Base-by-base conservation (phyloP, 2,329 filamentous ascomycete species). In the Hirsutella minnesotensis region DNA sequence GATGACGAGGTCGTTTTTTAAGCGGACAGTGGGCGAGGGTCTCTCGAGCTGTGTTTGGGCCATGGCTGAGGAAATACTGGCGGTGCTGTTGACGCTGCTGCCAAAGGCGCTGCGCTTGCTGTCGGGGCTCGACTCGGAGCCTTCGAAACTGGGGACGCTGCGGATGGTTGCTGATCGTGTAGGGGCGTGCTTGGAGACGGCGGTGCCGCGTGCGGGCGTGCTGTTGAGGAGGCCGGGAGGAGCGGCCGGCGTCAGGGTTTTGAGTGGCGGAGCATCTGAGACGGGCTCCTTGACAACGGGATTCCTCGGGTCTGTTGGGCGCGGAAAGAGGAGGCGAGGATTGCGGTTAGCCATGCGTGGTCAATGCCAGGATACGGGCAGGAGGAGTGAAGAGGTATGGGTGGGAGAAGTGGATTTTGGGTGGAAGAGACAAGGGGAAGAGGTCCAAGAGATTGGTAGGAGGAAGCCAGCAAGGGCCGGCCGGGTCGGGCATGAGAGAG, bases 61-160 rank as follows among this genome's bases (percentile, higher is more conserved):
- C 45, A 60, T 64, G 49, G 51, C 59, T 42, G 72, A 75, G 35
- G 61, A 57, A 42, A 60, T 65, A 58, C 72, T 76, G 41, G 61
- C 56, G 53, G 67, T 73, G 58, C 75, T 78, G 53, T 72, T 70
- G 34, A 72, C 59, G 37, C 72, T 76, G 61, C 72, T 75, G 34
- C 73, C 75, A 49, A 77, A 72, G 46, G 61, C 65, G 45, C 73
- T 77, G 50, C 68, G 68, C 47, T 65, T 66, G 55, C 60, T 64
- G 40, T 66, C 63, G 41, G 61, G 65, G 47, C 65, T 67, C 35
- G 69, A 69, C 43, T 69, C 65, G 47, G 60, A 65, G 29, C 61
- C 67, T 55, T 78, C 74, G 55, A 71, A 69, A 60, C 71, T 77
- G 33, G 67, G 65, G 31, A 79, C 75, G 43, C 72, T 69, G 47